Evolutionary conservation across 257 asterid genomes (phyloP).

Genomic region (Solanum lignicaule): DNA sequence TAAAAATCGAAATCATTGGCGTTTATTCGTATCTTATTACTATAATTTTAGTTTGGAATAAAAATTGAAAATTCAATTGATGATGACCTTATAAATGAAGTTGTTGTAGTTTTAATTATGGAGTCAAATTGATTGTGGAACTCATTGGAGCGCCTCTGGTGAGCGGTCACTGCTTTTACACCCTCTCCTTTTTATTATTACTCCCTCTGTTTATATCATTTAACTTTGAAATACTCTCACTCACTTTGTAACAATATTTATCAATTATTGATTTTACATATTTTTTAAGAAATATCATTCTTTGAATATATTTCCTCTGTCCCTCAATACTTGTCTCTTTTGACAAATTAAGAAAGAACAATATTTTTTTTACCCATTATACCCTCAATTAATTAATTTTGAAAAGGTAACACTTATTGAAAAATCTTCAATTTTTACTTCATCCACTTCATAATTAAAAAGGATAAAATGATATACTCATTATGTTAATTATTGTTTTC

Average conservation of each 20-base stretch:
- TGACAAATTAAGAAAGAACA: no score
- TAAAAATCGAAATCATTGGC: neutral
- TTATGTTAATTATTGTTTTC: no score
- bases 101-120: neutral
- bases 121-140: neutral
- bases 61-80: neutral
- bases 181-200: neutral
- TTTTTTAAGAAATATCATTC: no score
- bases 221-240: neutral
- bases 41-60: neutral
- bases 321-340: no score
- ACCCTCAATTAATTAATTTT: neutral
- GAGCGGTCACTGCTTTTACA: neutral
- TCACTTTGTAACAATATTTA: neutral
- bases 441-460: no score
- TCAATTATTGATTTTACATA: no score
- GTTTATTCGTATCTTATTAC: neutral
- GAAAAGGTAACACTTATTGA: neutral
- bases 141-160: neutral
- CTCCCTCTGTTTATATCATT: neutral
- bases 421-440: neutral
- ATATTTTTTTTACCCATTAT: no score
- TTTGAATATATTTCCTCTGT: fast-evolving
- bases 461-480: neutral
- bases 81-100: neutral